Evolutionary conservation across 805 yeast species (phyloP).

Genomic region (Cyberlindnera galapagoensis): DNA sequence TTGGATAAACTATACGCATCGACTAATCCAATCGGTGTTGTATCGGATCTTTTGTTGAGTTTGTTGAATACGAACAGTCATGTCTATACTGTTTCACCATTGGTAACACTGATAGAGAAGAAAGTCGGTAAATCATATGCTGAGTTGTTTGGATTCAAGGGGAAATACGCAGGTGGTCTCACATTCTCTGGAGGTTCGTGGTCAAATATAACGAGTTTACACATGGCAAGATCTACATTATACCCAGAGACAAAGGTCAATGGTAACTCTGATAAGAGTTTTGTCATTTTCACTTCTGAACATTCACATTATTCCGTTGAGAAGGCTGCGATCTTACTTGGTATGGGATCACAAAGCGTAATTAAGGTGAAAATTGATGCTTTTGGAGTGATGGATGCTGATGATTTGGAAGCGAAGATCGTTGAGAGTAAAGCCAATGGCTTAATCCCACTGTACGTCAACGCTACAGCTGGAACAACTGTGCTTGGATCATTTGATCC

Average conservation of each 20-base stretch:
- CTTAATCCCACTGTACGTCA: constrained; percentile 64
- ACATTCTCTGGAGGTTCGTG: constrained; percentile 87
- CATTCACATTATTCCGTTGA: constrained; percentile 80
- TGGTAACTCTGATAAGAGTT: constrained; percentile 49
- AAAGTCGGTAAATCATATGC: constrained; percentile 65
- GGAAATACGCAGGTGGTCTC: constrained; percentile 63
- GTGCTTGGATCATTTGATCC: constrained; percentile 82
- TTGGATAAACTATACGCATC: constrained; percentile 79
- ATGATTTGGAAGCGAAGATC: constrained; percentile 41
- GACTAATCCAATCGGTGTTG: constrained; percentile 79
- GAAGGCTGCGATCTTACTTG: constrained; percentile 72
- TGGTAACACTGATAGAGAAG: constrained; percentile 68
- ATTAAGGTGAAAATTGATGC: constrained; percentile 54
- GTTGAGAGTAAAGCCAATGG: constrained; percentile 42
- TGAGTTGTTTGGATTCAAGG: constrained; percentile 48
- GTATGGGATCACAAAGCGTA: constrained; percentile 58
- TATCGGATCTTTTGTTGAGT: constrained; percentile 63
- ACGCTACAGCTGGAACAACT: constrained; percentile 86
- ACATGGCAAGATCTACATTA: constrained; percentile 60
- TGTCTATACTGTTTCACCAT: constrained; percentile 81
- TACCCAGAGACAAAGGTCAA: constrained; percentile 62
- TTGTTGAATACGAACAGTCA: constrained; percentile 78
- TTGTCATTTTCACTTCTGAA: constrained; percentile 64
- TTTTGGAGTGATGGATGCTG: constrained; percentile 51
- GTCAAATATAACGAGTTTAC: constrained; percentile 75